These are phyloP conservation scores for Cryptosporidium felis DNA, from an alignment of 169 alveolate species.

Conservation along the genomic window DNA sequence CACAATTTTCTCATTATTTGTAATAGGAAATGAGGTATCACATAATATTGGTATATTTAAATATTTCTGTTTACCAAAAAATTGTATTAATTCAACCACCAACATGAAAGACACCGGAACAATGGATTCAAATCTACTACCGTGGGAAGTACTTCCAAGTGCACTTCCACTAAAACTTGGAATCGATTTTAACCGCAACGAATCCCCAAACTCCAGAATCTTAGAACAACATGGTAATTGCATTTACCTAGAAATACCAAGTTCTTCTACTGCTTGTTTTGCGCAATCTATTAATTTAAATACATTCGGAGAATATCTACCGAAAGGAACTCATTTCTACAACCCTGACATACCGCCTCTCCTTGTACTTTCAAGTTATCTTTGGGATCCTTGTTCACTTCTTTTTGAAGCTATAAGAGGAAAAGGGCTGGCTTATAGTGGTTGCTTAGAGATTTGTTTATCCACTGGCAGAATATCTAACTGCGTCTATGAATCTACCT, in stretches of 20 bases:
- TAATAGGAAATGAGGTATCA: conserved; percentile 1
- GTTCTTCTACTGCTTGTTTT: conserved; percentile 38
- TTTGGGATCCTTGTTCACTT: conserved; percentile 51
- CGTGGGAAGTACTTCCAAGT: conserved; percentile 42
- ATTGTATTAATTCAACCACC: too few species aligned
- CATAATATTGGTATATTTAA: not conserved
- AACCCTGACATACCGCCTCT: conserved; percentile 65
- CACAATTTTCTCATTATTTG: conserved; percentile 35
- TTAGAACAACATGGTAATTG: conserved; percentile 16
- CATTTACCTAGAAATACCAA: conserved; percentile 22
- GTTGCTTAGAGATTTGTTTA: conserved; percentile 20
- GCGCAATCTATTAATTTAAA: conserved; percentile 33
- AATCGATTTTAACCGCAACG: not conserved
- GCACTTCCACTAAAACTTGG: conserved; percentile 29
- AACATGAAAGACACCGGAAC: not conserved
- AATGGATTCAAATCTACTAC: not conserved
- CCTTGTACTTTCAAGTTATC: conserved; percentile 34
- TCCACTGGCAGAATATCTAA: conserved; percentile 41
- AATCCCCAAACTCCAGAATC: not conserved
- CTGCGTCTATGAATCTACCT: conserved; percentile 60
- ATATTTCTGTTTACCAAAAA: not conserved
- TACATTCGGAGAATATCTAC: not conserved
- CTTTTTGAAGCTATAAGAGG: conserved; percentile 40
- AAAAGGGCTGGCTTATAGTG: conserved; percentile 50
- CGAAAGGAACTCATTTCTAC: conserved; percentile 48